Conservation (phyloP, 2,329 filamentous ascomycete species). For the Periconia sp. region DNA sequence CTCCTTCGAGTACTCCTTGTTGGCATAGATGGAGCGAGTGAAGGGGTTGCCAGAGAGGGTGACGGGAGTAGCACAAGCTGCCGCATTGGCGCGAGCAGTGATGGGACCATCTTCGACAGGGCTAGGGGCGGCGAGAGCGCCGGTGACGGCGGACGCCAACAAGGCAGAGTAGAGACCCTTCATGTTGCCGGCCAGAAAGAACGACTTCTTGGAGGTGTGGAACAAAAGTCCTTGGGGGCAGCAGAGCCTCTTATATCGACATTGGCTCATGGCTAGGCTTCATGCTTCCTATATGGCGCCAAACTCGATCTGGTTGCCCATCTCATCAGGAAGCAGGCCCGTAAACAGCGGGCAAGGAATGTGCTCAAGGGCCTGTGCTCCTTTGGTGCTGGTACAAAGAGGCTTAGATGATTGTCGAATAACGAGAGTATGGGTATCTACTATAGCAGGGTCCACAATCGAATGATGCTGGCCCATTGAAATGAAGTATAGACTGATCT, state of each 20-base stretch:
- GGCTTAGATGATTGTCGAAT: constrained; percentile 38
- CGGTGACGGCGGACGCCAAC: constrained; percentile 42
- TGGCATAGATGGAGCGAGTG: constrained; percentile 57
- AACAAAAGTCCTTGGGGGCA: constrained; percentile 17
- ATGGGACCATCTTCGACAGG: constrained; percentile 40
- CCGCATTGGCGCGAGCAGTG: constrained; percentile 34
- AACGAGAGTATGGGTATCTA: constrained; percentile 22
- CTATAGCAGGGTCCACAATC: constrained; percentile 30
- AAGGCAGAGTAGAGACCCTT: constrained; percentile 42
- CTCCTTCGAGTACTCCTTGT: constrained; percentile 61
- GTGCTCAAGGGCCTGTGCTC: constrained; percentile 35
- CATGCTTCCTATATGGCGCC: constrained; percentile 8
- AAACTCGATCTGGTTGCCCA: constrained; percentile 14
- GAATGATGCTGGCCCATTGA: constrained; percentile 25
- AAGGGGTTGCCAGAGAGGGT: constrained; percentile 60
- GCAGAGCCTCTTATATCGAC: constrained; percentile 38
- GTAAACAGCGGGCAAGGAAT: constrained; percentile 35
- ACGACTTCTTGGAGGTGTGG: constrained; percentile 25
- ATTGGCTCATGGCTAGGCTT: constrained; percentile 5
- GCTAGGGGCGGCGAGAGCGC: constrained; percentile 41
- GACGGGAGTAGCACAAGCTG: constrained; percentile 42
- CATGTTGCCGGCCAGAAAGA: constrained; percentile 35
- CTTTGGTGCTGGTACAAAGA: constrained; percentile 31
- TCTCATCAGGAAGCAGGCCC: constrained; percentile 45
- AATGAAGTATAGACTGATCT: constrained; percentile 20